phyloP scores from a whole-genome alignment of 75 land plant genomes.

The Picea sitchensis region DNA sequence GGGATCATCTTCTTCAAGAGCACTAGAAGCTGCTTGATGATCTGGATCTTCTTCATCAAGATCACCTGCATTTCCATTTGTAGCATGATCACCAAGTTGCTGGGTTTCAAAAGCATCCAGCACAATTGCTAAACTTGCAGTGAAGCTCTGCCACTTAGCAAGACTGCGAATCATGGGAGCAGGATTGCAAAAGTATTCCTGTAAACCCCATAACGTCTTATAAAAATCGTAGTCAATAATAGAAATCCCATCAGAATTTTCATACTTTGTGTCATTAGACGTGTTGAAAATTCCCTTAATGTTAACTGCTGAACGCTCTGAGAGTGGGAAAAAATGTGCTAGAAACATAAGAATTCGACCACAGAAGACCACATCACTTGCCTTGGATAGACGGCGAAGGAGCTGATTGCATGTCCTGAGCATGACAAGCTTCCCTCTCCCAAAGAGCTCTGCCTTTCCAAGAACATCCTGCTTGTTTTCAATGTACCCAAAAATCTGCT shows the following conservation, averaged over 20 bases:
- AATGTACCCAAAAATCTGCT: conserved; percentile 93
- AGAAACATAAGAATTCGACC: conserved; percentile 98
- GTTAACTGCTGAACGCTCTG: conserved; percentile 98
- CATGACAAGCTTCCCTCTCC: conserved; percentile 99
- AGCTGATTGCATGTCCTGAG: conserved; percentile 99
- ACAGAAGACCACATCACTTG: conserved; percentile 98
- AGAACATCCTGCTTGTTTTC: conserved; percentile 92
- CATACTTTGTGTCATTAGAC: conserved; percentile 96
- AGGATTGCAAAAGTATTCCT: conserved; percentile 92
- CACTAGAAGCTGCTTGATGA: conserved; percentile 53
- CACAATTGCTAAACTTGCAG: conserved; percentile 78
- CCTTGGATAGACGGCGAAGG: conserved; percentile 95
- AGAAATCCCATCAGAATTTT: conserved; percentile 84
- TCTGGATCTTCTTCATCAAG: too few relatives aligned
- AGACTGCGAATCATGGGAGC: conserved; percentile 47
- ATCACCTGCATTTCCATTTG: too few relatives aligned
- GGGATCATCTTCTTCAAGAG: conserved; percentile 53
- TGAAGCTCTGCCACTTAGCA: conserved; percentile 86
- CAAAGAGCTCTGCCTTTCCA: conserved; percentile 95
- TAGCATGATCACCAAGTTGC: conserved; percentile 32
- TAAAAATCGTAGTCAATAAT: conserved; percentile 94
- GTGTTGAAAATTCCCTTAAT: conserved; percentile 96
- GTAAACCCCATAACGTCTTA: conserved; percentile 96
- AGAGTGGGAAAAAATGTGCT: conserved; percentile 95
- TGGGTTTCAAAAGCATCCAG: conserved; percentile 93